Evolutionary conservation across 2,329 filamentous ascomycete species (phyloP).

Genomic region (Pseudopithomyces chartarum): DNA sequence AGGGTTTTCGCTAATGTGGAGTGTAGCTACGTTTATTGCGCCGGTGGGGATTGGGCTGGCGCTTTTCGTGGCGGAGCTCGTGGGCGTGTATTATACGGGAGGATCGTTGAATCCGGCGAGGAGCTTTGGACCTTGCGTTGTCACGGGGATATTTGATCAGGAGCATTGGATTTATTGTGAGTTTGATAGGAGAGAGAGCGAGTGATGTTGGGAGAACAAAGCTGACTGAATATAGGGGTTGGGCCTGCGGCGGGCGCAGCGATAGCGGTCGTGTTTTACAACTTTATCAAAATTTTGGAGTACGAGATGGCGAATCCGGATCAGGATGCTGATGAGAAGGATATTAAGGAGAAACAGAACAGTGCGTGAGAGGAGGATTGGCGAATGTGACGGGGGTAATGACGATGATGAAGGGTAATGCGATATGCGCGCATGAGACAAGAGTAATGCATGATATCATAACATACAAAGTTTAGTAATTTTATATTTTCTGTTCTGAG

Average conservation of each 20-base stretch:
- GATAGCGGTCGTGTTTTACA: conserved; percentile 54
- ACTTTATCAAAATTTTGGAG: conserved; percentile 48
- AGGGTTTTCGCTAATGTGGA: neutral
- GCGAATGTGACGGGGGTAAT: neutral
- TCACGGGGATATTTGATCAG: conserved; percentile 42
- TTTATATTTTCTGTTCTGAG: too few relatives aligned
- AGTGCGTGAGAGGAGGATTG: neutral
- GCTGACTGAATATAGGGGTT: conserved; percentile 32
- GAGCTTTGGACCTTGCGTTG: conserved; percentile 51
- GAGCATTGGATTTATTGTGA: conserved; percentile 56
- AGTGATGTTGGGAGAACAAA: neutral
- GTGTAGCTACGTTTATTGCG: conserved; percentile 65
- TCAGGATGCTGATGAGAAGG: conserved; percentile 29
- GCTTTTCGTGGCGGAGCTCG: conserved; percentile 65
- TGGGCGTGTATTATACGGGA: conserved; percentile 53
- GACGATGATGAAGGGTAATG: neutral
- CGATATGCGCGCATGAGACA: neutral
- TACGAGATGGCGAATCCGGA: conserved; percentile 39
- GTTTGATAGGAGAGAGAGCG: conserved; percentile 4
- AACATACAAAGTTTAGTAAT: too few relatives aligned
- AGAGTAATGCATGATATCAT: neutral
- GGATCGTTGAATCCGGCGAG: conserved; percentile 52
- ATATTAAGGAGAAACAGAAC: conserved; percentile 9
- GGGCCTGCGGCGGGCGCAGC: conserved; percentile 48
- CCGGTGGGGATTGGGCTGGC: conserved; percentile 72